These are phyloP conservation scores for Alnus glutinosa DNA, from an alignment of 306 rosid species.

Conservation along the genomic window DNA sequence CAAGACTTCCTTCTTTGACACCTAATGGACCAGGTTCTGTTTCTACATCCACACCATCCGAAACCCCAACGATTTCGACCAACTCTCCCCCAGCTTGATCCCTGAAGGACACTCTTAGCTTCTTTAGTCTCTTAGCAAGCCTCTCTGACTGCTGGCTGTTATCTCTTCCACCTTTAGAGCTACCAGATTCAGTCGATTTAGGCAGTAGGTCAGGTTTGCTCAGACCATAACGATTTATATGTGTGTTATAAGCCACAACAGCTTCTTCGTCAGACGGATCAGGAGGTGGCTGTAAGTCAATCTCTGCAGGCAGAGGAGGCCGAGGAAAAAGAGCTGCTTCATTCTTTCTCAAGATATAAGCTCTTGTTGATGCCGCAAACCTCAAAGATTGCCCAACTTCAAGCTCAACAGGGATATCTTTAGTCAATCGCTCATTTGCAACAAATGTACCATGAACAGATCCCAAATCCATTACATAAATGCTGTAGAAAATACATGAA, in stretches of 20 bases:
- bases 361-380: constrained; percentile 95
- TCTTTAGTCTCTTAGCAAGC: constrained; percentile 68
- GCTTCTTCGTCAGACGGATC: constrained; percentile 93
- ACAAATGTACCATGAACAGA: constrained; percentile 99
- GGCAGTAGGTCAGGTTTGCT: constrained; percentile 48
- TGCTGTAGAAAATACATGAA: constrained; percentile 48
- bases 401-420: constrained; percentile 90
- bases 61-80: constrained; percentile 84
- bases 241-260: constrained; percentile 81
- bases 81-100: constrained; percentile 96
- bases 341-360: constrained; percentile 74
- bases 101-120: constrained; percentile 78
- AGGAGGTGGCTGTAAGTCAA: constrained; percentile 83
- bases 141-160: constrained; percentile 52
- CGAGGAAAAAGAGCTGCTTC: constrained; percentile 85
- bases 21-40: constrained; percentile 96
- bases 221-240: constrained; percentile 80
- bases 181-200: constrained; percentile 43
- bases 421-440: constrained; percentile 92
- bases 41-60: constrained; percentile 94
- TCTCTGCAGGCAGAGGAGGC: constrained; percentile 58
- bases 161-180: constrained; percentile 34
- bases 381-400: constrained; percentile 94
- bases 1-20: constrained; percentile 97
- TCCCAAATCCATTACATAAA: constrained; percentile 93